These are phyloP conservation scores for Geranomyces variabilis DNA, from an alignment of 192 early-diverging fungal genomes.

Conservation along the genomic window DNA sequence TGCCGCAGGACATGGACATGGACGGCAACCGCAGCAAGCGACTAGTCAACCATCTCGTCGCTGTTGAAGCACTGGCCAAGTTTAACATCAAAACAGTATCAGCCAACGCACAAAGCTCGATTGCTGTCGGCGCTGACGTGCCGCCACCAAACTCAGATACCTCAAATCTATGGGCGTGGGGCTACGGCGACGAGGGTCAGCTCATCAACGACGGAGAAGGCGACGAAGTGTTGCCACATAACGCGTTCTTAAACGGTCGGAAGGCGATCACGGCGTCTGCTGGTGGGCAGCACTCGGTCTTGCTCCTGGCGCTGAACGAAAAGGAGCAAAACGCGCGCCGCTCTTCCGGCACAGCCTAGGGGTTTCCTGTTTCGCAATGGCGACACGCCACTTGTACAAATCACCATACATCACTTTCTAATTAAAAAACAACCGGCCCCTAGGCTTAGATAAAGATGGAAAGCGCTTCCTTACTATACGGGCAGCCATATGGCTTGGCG, in stretches of 20 bases:
- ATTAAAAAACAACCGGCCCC: no score
- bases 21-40: neutral
- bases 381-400: neutral
- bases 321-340: neutral
- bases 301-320: slow-evolving; percentile 55
- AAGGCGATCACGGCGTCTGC: slow-evolving; percentile 64
- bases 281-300: slow-evolving; percentile 81
- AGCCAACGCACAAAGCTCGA: no score
- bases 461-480: no score
- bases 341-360: slow-evolving; percentile 5
- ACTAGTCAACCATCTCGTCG: slow-evolving; percentile 39
- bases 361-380: neutral
- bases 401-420: no score
- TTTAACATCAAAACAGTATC: no score
- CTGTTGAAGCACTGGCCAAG: no score
- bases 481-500: no score
- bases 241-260: slow-evolving; percentile 72
- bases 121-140: slow-evolving; percentile 49
- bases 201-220: slow-evolving; percentile 78
- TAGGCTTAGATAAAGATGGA: no score
- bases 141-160: slow-evolving; percentile 23
- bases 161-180: slow-evolving; percentile 78
- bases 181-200: slow-evolving; percentile 84
- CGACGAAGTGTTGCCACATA: slow-evolving; percentile 67
- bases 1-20: no score